Evolutionary conservation across 1,284 basidiomycete genomes (phyloP).

Genomic region (Ustilago trichophora): DNA sequence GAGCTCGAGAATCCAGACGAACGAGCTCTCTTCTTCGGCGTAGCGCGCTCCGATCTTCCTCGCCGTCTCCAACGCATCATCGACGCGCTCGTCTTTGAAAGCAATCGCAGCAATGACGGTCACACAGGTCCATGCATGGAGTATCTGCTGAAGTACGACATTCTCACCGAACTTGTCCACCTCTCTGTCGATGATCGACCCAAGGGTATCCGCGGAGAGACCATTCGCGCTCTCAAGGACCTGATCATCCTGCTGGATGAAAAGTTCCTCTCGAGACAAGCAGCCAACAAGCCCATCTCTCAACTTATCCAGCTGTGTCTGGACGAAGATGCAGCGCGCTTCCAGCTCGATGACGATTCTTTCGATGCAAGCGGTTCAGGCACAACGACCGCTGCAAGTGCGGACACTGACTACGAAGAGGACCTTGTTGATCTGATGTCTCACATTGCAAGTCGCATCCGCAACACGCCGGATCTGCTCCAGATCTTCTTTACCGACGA

Average conservation of each 20-base stretch:
- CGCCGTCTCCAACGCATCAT: conserved; percentile 81
- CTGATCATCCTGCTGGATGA: conserved; percentile 65
- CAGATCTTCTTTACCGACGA: conserved; percentile 58
- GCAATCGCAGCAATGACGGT: conserved; percentile 81
- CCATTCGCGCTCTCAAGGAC: conserved; percentile 59
- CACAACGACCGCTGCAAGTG: neutral
- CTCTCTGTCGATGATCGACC: conserved; percentile 60
- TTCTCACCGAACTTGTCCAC: conserved; percentile 57
- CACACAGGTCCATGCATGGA: conserved; percentile 80
- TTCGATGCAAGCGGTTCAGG: conserved; percentile 9
- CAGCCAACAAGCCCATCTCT: conserved; percentile 80
- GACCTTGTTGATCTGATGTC: conserved; percentile 61
- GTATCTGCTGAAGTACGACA: conserved; percentile 83
- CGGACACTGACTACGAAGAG: conserved; percentile 31
- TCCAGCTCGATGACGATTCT: conserved; percentile 75
- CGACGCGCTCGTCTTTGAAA: conserved; percentile 85
- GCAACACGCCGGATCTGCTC: conserved; percentile 56
- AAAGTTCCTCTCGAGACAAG: conserved; percentile 58
- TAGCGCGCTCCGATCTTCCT: conserved; percentile 82
- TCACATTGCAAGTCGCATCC: conserved; percentile 58
- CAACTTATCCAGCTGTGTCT: conserved; percentile 84
- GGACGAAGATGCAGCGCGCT: conserved; percentile 86
- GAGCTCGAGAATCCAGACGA: conserved; percentile 79
- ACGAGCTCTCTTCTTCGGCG: conserved; percentile 80
- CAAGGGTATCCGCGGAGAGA: conserved; percentile 57